A percentile compares a stretch with the other conserved stretches of the same genome.
Evolutionary conservation across 208 protist genomes (phyloP).

Genomic region (Leishmania tarentolae): DNA sequence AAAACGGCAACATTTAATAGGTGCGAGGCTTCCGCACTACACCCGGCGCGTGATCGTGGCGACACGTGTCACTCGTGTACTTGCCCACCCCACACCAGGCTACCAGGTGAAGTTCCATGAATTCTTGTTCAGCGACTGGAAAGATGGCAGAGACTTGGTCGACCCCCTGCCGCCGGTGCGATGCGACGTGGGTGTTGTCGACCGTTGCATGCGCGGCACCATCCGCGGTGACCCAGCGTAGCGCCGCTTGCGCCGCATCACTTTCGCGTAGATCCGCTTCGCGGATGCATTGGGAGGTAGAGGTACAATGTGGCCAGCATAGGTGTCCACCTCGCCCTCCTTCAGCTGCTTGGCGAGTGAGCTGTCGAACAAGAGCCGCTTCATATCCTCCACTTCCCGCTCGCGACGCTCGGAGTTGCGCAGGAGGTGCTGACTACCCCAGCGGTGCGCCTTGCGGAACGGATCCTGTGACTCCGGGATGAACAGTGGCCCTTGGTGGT

Average conservation of each 20-base stretch:
- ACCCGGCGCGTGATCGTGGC: background rate
- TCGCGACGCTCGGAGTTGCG: slow-evolving; percentile 66
- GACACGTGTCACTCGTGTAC: background rate
- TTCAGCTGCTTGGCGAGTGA: slow-evolving; percentile 57
- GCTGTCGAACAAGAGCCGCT: slow-evolving; percentile 64
- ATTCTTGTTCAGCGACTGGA: slow-evolving; percentile 71
- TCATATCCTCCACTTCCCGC: slow-evolving; percentile 54
- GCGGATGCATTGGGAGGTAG: slow-evolving; percentile 67
- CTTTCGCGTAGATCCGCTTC: slow-evolving; percentile 68
- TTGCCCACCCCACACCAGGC: background rate
- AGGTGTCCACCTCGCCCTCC: slow-evolving; percentile 69
- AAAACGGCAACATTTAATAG: background rate
- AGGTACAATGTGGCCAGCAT: slow-evolving; percentile 82
- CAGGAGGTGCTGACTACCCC: slow-evolving; percentile 68
- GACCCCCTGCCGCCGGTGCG: slow-evolving; percentile 8
- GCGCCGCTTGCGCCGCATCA: slow-evolving; percentile 60
- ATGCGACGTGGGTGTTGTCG: slow-evolving; percentile 11
- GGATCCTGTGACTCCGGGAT: slow-evolving; percentile 53
- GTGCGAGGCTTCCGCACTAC: background rate
- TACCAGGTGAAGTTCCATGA: slow-evolving; percentile 91
- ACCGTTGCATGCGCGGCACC: slow-evolving; percentile 44
- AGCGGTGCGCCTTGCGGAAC: slow-evolving; percentile 53
- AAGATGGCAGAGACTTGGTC: slow-evolving; percentile 37
- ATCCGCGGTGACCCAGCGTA: slow-evolving; percentile 70
- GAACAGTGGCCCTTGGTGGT: slow-evolving; percentile 68